These are phyloP conservation scores for Psilocybe cyanescens DNA, from an alignment of 768 basidiomycete genomes.

Conservation along the genomic window DNA sequence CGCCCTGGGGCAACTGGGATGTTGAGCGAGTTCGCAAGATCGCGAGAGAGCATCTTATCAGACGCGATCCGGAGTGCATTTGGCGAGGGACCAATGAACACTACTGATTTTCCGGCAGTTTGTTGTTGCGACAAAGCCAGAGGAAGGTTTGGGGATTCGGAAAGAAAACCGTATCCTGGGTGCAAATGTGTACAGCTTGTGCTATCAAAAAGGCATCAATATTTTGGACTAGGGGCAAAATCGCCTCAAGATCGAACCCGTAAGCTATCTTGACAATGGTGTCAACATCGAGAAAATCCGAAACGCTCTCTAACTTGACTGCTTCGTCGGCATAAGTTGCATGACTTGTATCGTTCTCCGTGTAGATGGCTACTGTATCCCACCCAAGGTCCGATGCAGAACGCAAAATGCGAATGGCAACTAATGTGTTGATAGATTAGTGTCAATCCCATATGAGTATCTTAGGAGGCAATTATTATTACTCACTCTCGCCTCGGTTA, in stretches of 20 bases:
- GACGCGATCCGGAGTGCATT: slow-evolving; percentile 77
- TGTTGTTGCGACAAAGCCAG: slow-evolving; percentile 64
- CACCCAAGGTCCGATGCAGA: slow-evolving; percentile 86
- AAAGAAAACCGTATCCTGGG: slow-evolving; percentile 83
- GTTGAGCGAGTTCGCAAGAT: slow-evolving; percentile 32
- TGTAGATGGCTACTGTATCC: slow-evolving; percentile 88
- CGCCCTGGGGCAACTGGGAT: slow-evolving; percentile 34
- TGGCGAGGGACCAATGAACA: slow-evolving; percentile 82
- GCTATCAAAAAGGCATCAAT: slow-evolving; percentile 18
- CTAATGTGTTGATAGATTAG: slow-evolving; percentile 34
- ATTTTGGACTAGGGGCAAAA: background rate
- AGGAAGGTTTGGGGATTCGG: slow-evolving; percentile 83
- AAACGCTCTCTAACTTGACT: slow-evolving; percentile 84
- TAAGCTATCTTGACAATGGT: slow-evolving; percentile 32
- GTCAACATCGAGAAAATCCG: slow-evolving; percentile 36
- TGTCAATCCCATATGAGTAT: slow-evolving; percentile 5
- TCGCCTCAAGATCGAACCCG: slow-evolving; percentile 20
- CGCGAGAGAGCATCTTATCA: slow-evolving; percentile 40
- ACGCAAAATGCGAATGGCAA: slow-evolving; percentile 89
- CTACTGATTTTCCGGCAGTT: slow-evolving; percentile 54
- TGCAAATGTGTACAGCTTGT: slow-evolving; percentile 41
- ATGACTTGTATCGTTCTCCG: slow-evolving; percentile 80
- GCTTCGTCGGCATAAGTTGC: slow-evolving; percentile 84
- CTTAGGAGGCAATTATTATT: slow-evolving; percentile 15
- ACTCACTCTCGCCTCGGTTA: slow-evolving; percentile 71